Base-by-base conservation (phyloP, 1,139 yeast genomes). In the Geotrichum bryndzae region DNA sequence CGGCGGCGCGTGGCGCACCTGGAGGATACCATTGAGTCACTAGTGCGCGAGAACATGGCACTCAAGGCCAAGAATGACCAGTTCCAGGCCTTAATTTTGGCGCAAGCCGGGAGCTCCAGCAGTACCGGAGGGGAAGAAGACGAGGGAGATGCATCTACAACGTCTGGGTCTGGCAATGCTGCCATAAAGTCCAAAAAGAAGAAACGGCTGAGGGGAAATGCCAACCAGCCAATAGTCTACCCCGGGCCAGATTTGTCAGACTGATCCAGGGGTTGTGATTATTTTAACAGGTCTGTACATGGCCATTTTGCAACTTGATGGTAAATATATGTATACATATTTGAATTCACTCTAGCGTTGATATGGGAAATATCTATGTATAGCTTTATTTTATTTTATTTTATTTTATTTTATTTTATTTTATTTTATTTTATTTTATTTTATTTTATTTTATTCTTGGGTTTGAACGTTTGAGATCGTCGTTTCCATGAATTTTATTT, bases 31-130 rank as follows among this genome's bases (percentile, higher is more conserved):
- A 51, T 55, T n/a, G 53, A 50, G 15, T 22, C 35, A 15, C 38
- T 59, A 15, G n/a, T 33, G 11, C 46, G 59, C n/a, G 61, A 59
- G 48, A 59, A 59, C 51, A 29, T 22, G 27, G 31, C 35, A 25
- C 45, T 59, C 11, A 51, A 51, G 53, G 56, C 52, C 5, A 22
- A 46, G 1, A 59, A 59, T 51, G 50, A 11, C n/a, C 51, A 51
- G 31, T 31, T 59, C 1, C 35, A 51, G 18, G 38, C 55, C 15
- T 13, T 33, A 18, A 25, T 55, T 3, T n/a, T 18, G 8, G 25
- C 53, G 15, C 31, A 46, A 41, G 23, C 41, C 11, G 48, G 13
- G 15, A 18, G 33, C 29, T 3, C 11, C 13, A n/a, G n/a, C 58
- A n/a, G 33, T 48, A 25, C 29, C 33, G 58, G 46, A 48, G 53